These are phyloP conservation scores for Trichoderma koningiopsis DNA, from an alignment of 2,329 filamentous ascomycete species.

Conservation along the genomic window DNA sequence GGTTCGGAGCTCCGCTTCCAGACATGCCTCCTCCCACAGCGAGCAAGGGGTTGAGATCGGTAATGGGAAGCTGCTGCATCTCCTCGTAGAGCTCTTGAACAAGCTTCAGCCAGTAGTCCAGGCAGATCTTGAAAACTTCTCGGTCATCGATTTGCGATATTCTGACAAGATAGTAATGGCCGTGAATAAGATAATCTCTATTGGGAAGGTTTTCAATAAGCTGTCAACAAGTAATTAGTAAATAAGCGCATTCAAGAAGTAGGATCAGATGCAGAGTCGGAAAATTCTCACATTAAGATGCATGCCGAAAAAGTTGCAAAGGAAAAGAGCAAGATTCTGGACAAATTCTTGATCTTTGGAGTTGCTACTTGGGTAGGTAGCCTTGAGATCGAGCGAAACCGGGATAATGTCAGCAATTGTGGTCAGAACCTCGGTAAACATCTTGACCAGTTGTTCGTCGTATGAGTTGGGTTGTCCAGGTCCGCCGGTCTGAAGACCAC, in stretches of 20 bases:
- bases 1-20: conserved; percentile 82
- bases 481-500: conserved; percentile 81
- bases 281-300: conserved; percentile 70
- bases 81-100: conserved; percentile 98
- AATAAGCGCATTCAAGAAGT: neutral
- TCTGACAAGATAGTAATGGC: conserved; percentile 96
- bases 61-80: conserved; percentile 94
- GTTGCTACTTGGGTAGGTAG: conserved; percentile 89
- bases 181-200: conserved; percentile 89
- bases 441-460: conserved; percentile 92
- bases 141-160: conserved; percentile 99
- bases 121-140: conserved; percentile 98
- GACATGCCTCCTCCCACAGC: conserved; percentile 72
- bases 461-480: conserved; percentile 71
- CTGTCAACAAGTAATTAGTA: conserved; percentile 43
- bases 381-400: conserved; percentile 83
- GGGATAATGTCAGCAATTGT: conserved; percentile 91
- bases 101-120: conserved; percentile 99
- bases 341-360: conserved; percentile 95
- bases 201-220: conserved; percentile 96
- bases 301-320: conserved; percentile 95
- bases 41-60: conserved; percentile 87
- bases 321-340: conserved; percentile 91
- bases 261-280: neutral
- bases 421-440: conserved; percentile 96